Base-by-base conservation (phyloP, 2,329 filamentous ascomycete species). In the Clonostachys chloroleuca region DNA sequence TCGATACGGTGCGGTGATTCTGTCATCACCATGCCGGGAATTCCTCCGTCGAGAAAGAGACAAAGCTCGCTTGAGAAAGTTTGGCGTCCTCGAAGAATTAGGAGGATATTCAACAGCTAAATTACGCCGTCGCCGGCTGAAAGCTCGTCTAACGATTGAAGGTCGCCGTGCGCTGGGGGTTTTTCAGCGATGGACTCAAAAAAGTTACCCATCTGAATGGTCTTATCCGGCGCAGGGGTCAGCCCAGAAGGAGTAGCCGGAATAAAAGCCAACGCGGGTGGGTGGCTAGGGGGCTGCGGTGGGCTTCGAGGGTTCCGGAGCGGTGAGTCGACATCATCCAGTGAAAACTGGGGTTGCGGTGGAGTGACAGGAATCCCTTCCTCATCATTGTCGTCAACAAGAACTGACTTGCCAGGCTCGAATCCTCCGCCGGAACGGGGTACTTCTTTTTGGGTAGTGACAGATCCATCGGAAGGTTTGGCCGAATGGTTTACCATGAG, bases 221-320 rank as follows among this genome's bases (percentile, higher is more conserved):
- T 67, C 55, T 72, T 75, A 51, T 83, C 80, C 3, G 70, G 57
- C 2, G 73, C 67, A 10, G 81, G 80, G 2, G 80, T 83, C 40
- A 77, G 57, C 3, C 77, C 81, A 3, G 80, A 83, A 5, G 81
- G 81, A 0, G 81, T 84, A 24, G 81, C 80, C 1, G 81, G 81
- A 34, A 81, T 84, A 50, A 85, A 80, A 47, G 80, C 75, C 54
- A 85, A 63, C n/a, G 60, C 59, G 5, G 66, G 66, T 3, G 65
- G 68, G 33, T 64, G 55, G 8, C 50, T 54, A 13, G 77, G 77
- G 7, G 75, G 78, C 51, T 73, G 66, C 17, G 81, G 81, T 6
- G 81, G 79, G n/a, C 69, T 70, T 42, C 81, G 74, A 13, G 81
- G 81, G 52, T 86, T 85, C 47, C 80, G 70, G 34, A 84, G 66